phyloP scores from a whole-genome alignment of 495 filamentous ascomycete species.

The Tetracladium setigerum region DNA sequence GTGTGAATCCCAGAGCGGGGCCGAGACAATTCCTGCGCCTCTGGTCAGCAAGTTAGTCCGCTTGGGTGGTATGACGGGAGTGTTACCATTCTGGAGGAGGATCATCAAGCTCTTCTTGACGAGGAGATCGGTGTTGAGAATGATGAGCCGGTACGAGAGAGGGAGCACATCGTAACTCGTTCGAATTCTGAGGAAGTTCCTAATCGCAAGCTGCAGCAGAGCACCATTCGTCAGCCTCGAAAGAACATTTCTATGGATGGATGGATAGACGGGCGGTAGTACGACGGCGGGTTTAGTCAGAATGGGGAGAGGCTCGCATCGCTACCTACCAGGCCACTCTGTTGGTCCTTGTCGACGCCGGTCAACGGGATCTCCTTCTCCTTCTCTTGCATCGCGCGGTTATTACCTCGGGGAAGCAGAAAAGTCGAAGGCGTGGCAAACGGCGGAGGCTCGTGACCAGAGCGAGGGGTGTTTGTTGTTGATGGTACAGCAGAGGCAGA shows the following conservation, averaged over 20 bases:
- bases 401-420: conserved; percentile 55
- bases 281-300: conserved; percentile 1
- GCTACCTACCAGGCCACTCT: conserved; percentile 70
- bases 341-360: conserved; percentile 82
- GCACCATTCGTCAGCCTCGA: conserved; percentile 19
- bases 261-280: background rate
- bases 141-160: conserved; percentile 92
- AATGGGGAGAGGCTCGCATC: background rate
- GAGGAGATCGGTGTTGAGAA: conserved; percentile 88
- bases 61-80: conserved; percentile 8
- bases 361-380: conserved; percentile 39
- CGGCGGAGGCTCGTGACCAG: conserved; percentile 42
- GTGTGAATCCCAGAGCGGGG: conserved; percentile 94
- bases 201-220: conserved; percentile 63
- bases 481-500: conserved; percentile 1
- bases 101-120: conserved; percentile 97
- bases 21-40: conserved; percentile 84
- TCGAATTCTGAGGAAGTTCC: conserved; percentile 93
- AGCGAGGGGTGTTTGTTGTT: conserved; percentile 13
- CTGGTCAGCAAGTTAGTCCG: conserved; percentile 6
- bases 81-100: conserved; percentile 89
- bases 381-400: conserved; percentile 30
- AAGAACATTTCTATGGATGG: conserved; percentile 12
- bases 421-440: conserved; percentile 81
- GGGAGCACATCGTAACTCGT: conserved; percentile 98